phyloP scores from a whole-genome alignment of 495 filamentous ascomycete species.

The Xanthoparmelia taractica region DNA sequence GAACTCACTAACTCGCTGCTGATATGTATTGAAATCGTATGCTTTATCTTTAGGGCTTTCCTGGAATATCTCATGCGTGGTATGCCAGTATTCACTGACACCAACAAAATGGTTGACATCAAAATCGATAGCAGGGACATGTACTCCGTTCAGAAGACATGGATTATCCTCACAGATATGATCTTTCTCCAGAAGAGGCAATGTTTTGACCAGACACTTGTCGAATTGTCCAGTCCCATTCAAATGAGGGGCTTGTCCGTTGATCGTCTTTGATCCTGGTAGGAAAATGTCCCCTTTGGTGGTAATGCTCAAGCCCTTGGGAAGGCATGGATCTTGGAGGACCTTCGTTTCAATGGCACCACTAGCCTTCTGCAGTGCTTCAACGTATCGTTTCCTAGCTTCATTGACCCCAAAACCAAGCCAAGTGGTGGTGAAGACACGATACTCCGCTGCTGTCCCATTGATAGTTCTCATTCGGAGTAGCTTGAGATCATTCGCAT shows the following conservation, averaged over 20 bases:
- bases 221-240: conserved; percentile 80
- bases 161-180: conserved; percentile 74
- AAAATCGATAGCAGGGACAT: conserved; percentile 95
- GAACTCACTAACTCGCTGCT: conserved; percentile 73
- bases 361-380: conserved; percentile 55
- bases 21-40: conserved; percentile 89
- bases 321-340: conserved; percentile 87
- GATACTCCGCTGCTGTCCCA: conserved; percentile 67
- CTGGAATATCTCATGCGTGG: conserved; percentile 89
- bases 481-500: conserved; percentile 82
- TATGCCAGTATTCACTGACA: conserved; percentile 98
- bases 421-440: conserved; percentile 94
- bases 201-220: conserved; percentile 74
- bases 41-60: conserved; percentile 70
- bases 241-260: conserved; percentile 52
- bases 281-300: conserved; percentile 35
- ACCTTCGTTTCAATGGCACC: conserved; percentile 49
- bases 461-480: conserved; percentile 75
- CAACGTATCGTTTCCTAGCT: conserved; percentile 73
- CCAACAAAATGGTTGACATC: conserved; percentile 97
- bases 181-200: conserved; percentile 84
- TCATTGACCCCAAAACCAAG: conserved; percentile 92
- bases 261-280: conserved; percentile 38
- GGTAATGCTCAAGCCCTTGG: conserved; percentile 62
- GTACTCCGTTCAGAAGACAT: conserved; percentile 79